Evolutionary conservation across 352 stramenopile genomes (phyloP).

Genomic region (Poterioochromonas sp.): DNA sequence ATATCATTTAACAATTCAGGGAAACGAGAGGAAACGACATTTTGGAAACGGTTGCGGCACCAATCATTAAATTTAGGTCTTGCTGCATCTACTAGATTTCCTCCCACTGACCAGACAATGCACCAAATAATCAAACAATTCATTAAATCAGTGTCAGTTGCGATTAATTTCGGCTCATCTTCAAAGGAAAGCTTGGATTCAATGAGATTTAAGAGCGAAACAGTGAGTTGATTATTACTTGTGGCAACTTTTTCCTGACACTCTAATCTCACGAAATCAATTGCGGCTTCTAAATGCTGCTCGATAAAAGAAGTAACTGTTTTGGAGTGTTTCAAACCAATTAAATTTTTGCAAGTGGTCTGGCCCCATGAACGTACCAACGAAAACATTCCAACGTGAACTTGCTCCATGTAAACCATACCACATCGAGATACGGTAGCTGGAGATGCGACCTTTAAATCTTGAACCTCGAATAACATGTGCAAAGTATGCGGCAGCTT

Average conservation of each 20-base stretch:
- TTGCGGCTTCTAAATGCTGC: slow-evolving; percentile 62
- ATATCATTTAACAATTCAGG: slow-evolving; percentile 23
- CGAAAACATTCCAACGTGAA: slow-evolving; percentile 42
- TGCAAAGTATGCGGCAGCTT: slow-evolving; percentile 73
- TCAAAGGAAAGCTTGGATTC: slow-evolving; percentile 45
- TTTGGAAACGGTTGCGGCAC: slow-evolving; percentile 58
- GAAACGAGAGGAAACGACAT: slow-evolving; percentile 47
- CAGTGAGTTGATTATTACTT: slow-evolving; percentile 56
- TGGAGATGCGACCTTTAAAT: slow-evolving; percentile 70
- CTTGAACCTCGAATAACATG: slow-evolving; percentile 85
- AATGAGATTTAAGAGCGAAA: slow-evolving; percentile 70
- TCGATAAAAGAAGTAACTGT: slow-evolving; percentile 47
- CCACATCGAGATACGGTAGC: slow-evolving; percentile 72
- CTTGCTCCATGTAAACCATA: slow-evolving; percentile 82
- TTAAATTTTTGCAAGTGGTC: background rate
- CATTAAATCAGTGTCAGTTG: background rate
- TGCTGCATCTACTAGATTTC: slow-evolving; percentile 69
- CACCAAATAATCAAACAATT: slow-evolving; percentile 12
- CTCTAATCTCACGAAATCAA: slow-evolving; percentile 71
- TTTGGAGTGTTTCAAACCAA: slow-evolving; percentile 35
- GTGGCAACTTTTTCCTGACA: slow-evolving; percentile 66
- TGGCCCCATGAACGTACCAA: slow-evolving; percentile 25
- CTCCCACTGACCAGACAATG: slow-evolving; percentile 50
- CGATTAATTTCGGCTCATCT: slow-evolving; percentile 12
- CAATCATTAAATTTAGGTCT: slow-evolving; percentile 72